Conservation (phyloP, 805 yeast genomes). For the Candida jianshihensis region DNA sequence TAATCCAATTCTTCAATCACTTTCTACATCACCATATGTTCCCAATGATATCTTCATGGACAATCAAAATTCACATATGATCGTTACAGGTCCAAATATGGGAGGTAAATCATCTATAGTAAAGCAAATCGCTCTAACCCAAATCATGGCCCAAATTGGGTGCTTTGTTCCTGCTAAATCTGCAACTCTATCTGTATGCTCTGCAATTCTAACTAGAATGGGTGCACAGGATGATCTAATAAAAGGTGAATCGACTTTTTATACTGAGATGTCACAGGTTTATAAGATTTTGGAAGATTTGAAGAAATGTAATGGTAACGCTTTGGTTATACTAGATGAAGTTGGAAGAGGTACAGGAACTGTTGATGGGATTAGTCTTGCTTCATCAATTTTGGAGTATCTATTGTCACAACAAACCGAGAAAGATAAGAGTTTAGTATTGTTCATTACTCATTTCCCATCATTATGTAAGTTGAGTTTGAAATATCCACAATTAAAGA, state of each 20-base stretch:
- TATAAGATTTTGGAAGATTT: conserved; percentile 66
- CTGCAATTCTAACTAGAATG: conserved; percentile 87
- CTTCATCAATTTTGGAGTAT: conserved; percentile 90
- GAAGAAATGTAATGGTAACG: conserved; percentile 47
- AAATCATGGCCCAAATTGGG: conserved; percentile 83
- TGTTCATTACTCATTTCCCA: conserved; percentile 95
- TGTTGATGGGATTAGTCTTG: conserved; percentile 95
- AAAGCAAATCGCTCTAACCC: conserved; percentile 79
- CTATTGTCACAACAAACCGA: conserved; percentile 44
- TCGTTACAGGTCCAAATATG: conserved; percentile 96
- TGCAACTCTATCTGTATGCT: conserved; percentile 78
- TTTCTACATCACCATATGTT: conserved; percentile 35
- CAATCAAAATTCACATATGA: conserved; percentile 54
- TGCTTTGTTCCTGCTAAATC: conserved; percentile 77
- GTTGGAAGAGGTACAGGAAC: conserved; percentile 79
- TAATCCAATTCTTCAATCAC: conserved; percentile 79
- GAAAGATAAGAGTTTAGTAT: conserved; percentile 60
- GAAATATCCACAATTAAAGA: conserved; percentile 55
- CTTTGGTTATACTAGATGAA: conserved; percentile 86
- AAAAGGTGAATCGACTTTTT: conserved; percentile 92
- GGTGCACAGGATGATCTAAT: conserved; percentile 98
- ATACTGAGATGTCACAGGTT: conserved; percentile 94
- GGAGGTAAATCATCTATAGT: conserved; percentile 94
- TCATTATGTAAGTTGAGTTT: conserved; percentile 79
- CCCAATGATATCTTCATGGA: conserved; percentile 77